phyloP scores from a whole-genome alignment of 208 protist species.

The Trypanosoma platydactyli region DNA sequence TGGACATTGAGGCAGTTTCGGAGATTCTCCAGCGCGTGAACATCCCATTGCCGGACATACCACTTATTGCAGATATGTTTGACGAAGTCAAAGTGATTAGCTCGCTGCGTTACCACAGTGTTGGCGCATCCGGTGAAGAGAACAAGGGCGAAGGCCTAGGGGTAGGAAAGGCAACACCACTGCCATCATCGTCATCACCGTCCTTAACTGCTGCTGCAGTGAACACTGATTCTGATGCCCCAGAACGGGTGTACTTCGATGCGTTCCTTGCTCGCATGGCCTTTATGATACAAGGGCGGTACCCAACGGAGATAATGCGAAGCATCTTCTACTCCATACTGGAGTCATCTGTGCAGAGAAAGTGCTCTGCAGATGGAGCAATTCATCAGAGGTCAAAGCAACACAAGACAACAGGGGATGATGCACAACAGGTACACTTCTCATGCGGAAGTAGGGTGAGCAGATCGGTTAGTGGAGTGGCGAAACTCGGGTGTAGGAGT shows the following conservation, averaged over 20 bases:
- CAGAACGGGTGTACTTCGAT: constrained; percentile 56
- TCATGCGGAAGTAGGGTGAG: background rate
- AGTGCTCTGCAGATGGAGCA: constrained; percentile 11
- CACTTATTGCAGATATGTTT: constrained; percentile 64
- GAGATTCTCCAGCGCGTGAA: constrained; percentile 56
- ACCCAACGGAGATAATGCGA: constrained; percentile 59
- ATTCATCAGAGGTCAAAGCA: constrained; percentile 6
- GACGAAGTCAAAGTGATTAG: constrained; percentile 47
- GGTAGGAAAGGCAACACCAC: background rate
- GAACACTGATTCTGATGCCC: constrained; percentile 2
- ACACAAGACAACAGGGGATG: background rate
- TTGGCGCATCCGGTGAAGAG: background rate
- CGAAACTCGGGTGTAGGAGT: constrained; percentile 11
- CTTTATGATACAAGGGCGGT: constrained; percentile 71
- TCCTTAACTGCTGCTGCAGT: background rate
- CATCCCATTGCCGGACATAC: constrained; percentile 51
- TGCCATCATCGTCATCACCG: too few relatives aligned
- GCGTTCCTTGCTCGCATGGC: constrained; percentile 75
- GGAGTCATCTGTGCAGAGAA: constrained; percentile 32
- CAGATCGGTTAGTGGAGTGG: background rate
- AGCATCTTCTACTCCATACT: constrained; percentile 61
- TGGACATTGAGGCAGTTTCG: constrained; percentile 59
- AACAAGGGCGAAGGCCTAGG: background rate
- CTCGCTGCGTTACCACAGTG: constrained; percentile 9
- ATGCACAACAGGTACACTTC: background rate